Percentiles rank a stretch among this genome's conserved stretches.
phyloP scores from a whole-genome alignment of 768 basidiomycete species.

The Amanita polypyramis region DNA sequence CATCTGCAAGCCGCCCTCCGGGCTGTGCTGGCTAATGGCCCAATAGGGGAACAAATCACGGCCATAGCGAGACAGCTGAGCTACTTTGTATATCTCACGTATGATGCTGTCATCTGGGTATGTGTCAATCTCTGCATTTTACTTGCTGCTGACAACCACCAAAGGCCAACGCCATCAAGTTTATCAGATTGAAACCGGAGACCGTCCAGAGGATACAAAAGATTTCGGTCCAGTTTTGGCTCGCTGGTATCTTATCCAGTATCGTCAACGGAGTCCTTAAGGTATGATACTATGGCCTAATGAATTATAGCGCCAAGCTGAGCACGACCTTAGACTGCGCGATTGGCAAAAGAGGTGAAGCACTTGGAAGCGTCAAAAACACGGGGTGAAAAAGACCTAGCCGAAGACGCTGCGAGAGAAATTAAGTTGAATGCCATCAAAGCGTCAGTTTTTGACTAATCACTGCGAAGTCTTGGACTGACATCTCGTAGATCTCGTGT shows the following conservation, averaged over 20 bases:
- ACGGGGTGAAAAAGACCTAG: slow-evolving; percentile 59
- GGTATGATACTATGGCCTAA: slow-evolving; percentile 24
- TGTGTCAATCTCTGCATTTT: slow-evolving; percentile 13
- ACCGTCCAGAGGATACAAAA: slow-evolving; percentile 50
- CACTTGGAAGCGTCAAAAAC: slow-evolving; percentile 32
- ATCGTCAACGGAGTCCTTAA: slow-evolving; percentile 61
- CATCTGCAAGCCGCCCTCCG: slow-evolving; percentile 86
- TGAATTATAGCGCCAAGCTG: not conserved
- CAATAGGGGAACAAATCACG: slow-evolving; percentile 61
- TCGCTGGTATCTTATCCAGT: slow-evolving; percentile 77
- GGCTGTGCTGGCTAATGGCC: slow-evolving; percentile 43
- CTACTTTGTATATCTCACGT: slow-evolving; percentile 80
- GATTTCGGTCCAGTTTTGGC: slow-evolving; percentile 77
- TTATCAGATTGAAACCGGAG: slow-evolving; percentile 49
- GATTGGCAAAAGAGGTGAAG: slow-evolving; percentile 52
- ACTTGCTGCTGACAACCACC: slow-evolving; percentile 3
- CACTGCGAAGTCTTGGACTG: not conserved
- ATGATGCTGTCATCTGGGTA: slow-evolving; percentile 85
- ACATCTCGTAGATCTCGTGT: slow-evolving; percentile 40
- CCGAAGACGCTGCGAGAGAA: slow-evolving; percentile 55
- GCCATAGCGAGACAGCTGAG: slow-evolving; percentile 76
- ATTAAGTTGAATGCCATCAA: slow-evolving; percentile 47
- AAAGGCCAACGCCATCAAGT: slow-evolving; percentile 59
- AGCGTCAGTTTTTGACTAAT: slow-evolving; percentile 27
- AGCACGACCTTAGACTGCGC: slow-evolving; percentile 33